These are phyloP conservation scores for Botrytis byssoidea DNA, from an alignment of 2,329 filamentous ascomycete species.

Conservation along the genomic window DNA sequence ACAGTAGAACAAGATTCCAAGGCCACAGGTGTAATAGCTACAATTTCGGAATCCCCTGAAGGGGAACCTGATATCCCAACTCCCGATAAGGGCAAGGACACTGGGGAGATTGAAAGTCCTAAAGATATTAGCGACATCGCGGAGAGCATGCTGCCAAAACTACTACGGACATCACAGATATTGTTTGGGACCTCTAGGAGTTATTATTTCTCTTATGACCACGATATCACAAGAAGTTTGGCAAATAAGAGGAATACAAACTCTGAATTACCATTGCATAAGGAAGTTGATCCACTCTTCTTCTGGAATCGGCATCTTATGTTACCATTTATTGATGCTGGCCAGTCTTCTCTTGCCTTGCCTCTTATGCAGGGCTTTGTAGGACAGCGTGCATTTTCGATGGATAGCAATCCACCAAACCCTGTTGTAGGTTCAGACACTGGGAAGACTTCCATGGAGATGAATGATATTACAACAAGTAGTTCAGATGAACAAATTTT, in stretches of 20 bases:
- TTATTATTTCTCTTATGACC: slow-evolving; percentile 94
- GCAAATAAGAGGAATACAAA: slow-evolving; percentile 44
- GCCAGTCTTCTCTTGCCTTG: slow-evolving; percentile 68
- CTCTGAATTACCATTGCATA: slow-evolving; percentile 62
- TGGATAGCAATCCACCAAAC: slow-evolving; percentile 56
- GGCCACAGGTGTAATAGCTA: not conserved
- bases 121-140: slow-evolving; percentile 26
- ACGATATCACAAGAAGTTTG: slow-evolving; percentile 77
- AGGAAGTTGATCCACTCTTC: slow-evolving; percentile 71
- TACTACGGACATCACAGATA: slow-evolving; percentile 79
- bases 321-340: slow-evolving; percentile 69
- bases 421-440: slow-evolving; percentile 50
- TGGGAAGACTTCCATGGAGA: slow-evolving; percentile 43
- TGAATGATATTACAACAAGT: slow-evolving; percentile 42
- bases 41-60: not conserved
- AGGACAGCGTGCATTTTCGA: slow-evolving; percentile 77
- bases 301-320: slow-evolving; percentile 89
- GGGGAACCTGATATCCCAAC: not conserved
- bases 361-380: slow-evolving; percentile 94
- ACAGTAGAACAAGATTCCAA: not conserved
- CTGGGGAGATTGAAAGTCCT: not conserved
- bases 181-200: slow-evolving; percentile 79
- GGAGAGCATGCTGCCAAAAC: slow-evolving; percentile 67
- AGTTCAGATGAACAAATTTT: slow-evolving; percentile 23
- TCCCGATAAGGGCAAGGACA: not conserved